These are phyloP conservation scores for Tanacetum coccineum DNA, from an alignment of 129 eudicot species.

Conservation along the genomic window DNA sequence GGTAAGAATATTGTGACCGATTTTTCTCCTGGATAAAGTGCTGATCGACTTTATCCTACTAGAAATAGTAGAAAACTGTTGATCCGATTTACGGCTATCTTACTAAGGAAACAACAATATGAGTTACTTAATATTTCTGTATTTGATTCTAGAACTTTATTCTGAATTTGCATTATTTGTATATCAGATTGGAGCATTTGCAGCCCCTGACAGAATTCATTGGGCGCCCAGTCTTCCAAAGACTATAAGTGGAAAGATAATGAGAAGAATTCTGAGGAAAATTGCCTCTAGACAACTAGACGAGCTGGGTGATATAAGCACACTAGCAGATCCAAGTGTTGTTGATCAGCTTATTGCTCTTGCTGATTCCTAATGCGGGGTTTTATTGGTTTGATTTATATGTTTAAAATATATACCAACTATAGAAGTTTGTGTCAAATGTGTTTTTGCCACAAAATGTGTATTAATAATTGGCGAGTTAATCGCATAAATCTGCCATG, in stretches of 20 bases:
- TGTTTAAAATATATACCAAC: background rate
- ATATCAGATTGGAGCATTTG: constrained; percentile 96
- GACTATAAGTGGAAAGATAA: constrained; percentile 97
- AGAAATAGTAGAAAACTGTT: too few species aligned
- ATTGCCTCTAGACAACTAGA: constrained; percentile 85
- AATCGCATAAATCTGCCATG: background rate
- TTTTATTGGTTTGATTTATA: background rate
- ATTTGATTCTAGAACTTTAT: background rate
- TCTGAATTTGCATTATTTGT: constrained; percentile 11
- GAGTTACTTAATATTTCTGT: background rate
- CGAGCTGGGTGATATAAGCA: constrained; percentile 95
- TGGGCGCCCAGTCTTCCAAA: constrained; percentile 98
- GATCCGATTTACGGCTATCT: too few species aligned
- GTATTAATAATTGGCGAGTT: constrained; percentile 11
- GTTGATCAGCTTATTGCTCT: constrained; percentile 92
- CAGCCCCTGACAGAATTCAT: constrained; percentile 92
- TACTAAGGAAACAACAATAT: constrained; percentile 2
- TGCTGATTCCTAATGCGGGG: constrained; percentile 41
- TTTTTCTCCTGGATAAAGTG: too few species aligned
- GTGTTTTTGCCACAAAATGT: constrained; percentile 15
- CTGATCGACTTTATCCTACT: too few species aligned
- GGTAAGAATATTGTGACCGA: too few species aligned
- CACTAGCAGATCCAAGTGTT: constrained; percentile 84
- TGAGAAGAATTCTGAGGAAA: constrained; percentile 93
- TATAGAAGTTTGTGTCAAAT: background rate